Base-by-base conservation (phyloP, 768 basidiomycete species). In the Cubamyces sp. region DNA sequence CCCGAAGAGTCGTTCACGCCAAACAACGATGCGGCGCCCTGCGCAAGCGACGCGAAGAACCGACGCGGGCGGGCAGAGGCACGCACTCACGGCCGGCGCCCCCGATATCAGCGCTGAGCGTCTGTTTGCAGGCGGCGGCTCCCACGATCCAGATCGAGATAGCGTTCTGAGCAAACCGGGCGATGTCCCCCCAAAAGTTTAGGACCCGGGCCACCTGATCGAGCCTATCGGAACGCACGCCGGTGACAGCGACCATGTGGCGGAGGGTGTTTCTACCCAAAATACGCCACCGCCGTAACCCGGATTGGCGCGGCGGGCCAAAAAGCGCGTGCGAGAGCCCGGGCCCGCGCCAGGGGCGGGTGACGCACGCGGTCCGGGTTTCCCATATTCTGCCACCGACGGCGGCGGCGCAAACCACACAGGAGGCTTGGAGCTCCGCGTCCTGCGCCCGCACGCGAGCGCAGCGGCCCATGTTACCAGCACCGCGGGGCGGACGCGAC, bases 391-490 rank as follows among this genome's bases (percentile, higher is more conserved):
- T 34, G 34, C 34, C 34, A 34, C 34, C 34, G 34, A 34, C 34
- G 34, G 34, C 34, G 34, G 34, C 34, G 34, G 34, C 34, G 34
- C 34, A 34, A 34, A 34, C 34, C 46, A 41, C 43, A 43, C 45
- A 57, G 55, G 48, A 57, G 39, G 23, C 40, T 42, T 34, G 34
- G 34, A 34, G 34, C 34, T 34, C 34, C 34, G 34, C 34, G 34
- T 11, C 34, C 8, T 37, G 34, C 18, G 28, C 55, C 25, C 42
- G 62, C 56, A 46, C 50, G 57, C 57, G 52, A n/a, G 30, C 45
- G 41, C 56, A 37, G 43, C 54, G 30, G 41, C 40, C 39, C 40
- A 54, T 57, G 69, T 66, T 66, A 67, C 70, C 70, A 46, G n/a
- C 48, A 25, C 42, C 34, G 52, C 61, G 70, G 70, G 41, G 57